Evolutionary conservation across 495 filamentous ascomycete species (phyloP).

Genomic region (Tuber indicum): DNA sequence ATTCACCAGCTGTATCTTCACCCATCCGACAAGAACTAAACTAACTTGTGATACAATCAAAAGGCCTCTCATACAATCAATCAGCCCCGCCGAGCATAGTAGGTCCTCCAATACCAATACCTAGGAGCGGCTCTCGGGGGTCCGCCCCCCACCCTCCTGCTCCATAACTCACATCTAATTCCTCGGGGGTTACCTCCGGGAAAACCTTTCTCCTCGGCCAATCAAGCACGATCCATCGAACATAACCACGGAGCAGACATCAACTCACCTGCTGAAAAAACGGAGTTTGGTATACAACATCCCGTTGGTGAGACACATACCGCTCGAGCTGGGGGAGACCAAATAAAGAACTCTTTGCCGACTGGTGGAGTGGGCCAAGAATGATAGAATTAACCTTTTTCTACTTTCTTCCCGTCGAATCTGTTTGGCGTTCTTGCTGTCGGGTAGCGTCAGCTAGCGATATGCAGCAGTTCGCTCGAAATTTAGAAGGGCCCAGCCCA

Average conservation of each 20-base stretch:
- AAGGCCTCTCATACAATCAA: not conserved
- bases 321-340: not conserved
- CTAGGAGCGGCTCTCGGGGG: not conserved
- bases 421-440: not conserved
- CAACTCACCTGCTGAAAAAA: not conserved
- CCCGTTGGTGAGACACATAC: not conserved
- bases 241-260: not conserved
- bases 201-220: not conserved
- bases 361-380: not conserved
- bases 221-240: conserved; percentile 3
- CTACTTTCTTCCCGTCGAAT: not conserved
- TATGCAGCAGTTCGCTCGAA: not conserved
- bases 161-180: not conserved
- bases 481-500: not conserved
- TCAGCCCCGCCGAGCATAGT: not conserved
- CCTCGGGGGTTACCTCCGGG: not conserved
- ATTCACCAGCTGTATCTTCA: not conserved
- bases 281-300: not conserved
- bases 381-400: not conserved
- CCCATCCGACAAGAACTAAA: not conserved
- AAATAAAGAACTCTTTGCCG: not conserved
- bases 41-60: not conserved
- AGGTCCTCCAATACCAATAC: not conserved
- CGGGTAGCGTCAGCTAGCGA: not conserved
- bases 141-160: not conserved